Base-by-base conservation (phyloP, 2,329 filamentous ascomycete species). In the Coniella vitis region DNA sequence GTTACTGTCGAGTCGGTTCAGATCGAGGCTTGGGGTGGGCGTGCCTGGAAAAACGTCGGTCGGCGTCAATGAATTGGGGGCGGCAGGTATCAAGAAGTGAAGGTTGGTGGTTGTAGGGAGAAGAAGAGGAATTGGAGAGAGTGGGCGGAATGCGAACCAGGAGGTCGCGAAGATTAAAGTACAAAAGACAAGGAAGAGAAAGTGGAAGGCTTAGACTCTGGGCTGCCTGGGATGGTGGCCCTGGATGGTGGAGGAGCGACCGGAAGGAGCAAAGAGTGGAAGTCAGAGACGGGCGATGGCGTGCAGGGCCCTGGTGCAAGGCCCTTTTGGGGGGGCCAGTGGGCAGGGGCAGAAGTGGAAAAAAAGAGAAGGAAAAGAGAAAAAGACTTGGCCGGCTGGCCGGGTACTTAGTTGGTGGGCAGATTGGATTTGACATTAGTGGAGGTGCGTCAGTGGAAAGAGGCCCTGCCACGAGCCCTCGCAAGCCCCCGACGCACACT, bases 121-220 rank as follows among this genome's bases (percentile, higher is more conserved):
- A 42, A 41, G 39, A 31, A 40, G 42, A 38, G 41, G 34, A 51
- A 44, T 36, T 36, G 37, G 35, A n/a, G n/a, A n/a, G 17, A 35
- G 32, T 20, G 17, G 20, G 36, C 17, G 29, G 36, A 29, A 29
- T 5, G 5, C 10, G 5, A 29, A 29, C 10, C 5, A 29, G 25
- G 25, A 29, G 25, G 25, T 10, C 10, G 25, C 10, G 25, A 29
- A 29, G 25, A 29, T 29, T 29, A 29, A 29, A 29, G 25, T 29
- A 29, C 25, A 13, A 42, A 38, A 35, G 31, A 41, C 34, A 29
- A 45, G 40, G 35, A 50, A 44, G 42, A 42, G 45, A 45, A 32
- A 17, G 41, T 43, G 20, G 48, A 44, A 25, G 51, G 51, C 51
- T 53, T 53, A 53, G 51, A 53, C 49, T 29, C 16, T 40, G n/a